Evolutionary conservation across 75 land plant species (phyloP), one percentile per base, ranked within the genome.

Genomic region (Selaginella tamariscina): DNA sequence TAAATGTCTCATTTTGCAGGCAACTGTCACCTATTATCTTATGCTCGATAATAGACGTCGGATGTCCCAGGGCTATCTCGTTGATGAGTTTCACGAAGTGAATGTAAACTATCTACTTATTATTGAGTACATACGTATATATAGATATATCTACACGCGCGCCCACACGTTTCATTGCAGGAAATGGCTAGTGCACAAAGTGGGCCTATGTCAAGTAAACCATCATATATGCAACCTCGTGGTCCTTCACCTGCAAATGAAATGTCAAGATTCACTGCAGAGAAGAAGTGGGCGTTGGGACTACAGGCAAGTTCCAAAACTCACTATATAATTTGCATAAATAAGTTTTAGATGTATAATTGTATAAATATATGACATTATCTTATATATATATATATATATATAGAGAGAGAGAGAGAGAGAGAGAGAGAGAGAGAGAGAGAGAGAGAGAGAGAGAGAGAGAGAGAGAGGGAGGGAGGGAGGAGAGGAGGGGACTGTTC

Each of bases 231-330:
- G 29, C 69, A 15, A 24, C 55, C 24, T 22, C 55, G 20, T 68
- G 70, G 59, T 68, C 70, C 20, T 39, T 9, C 70, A 54, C 9
- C 56, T 57, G 1, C 65, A 68, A 56, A 54, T 18, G 66, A 18
- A 9, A 57, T 70, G 32, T 66, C 70, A 27, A 73, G 68, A 63
- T 70, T 75, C 27, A 71, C 71, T 29, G 77, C 70, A 30, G 90
- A 82, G 62, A 82, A 79, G 72, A 87, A 82, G 70, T 87, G 90
- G 85, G 85, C 84, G 23, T 70, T 83, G 30, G 83, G 82, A 13
- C 62, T 79, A 64, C 82, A 80, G 82, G 82, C 15, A 39, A 39
- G 49, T 39, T 39, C 15, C 15, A 39, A 5, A 5, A 39, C 15
- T 39, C 49, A 5, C n/a, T n/a, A n/a, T n/a, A n/a, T n/a, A n/a